phyloP scores from a whole-genome alignment of 148 eudicot genomes.

The Gaultheria prostrata region DNA sequence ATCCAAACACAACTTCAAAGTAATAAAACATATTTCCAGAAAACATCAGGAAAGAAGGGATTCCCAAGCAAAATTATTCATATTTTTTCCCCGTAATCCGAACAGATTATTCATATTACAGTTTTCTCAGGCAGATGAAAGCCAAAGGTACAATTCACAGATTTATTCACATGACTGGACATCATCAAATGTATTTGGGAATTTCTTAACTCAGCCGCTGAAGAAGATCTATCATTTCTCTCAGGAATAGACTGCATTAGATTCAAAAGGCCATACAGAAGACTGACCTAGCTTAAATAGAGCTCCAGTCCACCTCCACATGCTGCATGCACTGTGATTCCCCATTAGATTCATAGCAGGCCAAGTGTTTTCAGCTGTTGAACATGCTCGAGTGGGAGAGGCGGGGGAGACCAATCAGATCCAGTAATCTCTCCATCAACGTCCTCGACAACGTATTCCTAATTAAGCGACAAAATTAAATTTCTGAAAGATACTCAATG shows the following conservation, averaged over 20 bases:
- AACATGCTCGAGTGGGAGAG: constrained; percentile 82
- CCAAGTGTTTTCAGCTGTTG: constrained; percentile 84
- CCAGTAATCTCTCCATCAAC: constrained; percentile 68
- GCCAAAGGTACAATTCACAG: background rate
- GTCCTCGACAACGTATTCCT: constrained; percentile 96
- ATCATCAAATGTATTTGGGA: background rate
- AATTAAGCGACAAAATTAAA: constrained; percentile 12
- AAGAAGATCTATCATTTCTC: background rate
- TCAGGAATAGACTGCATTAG: background rate
- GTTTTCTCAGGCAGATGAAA: background rate
- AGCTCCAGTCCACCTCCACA: constrained; percentile 12
- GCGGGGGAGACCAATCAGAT: constrained; percentile 79
- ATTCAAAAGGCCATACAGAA: background rate
- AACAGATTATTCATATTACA: constrained; percentile 1
- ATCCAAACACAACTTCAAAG: background rate
- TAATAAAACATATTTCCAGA: background rate
- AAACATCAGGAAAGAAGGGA: background rate
- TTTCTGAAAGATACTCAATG: background rate
- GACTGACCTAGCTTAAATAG: background rate
- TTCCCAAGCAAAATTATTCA: background rate
- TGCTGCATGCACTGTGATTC: background rate
- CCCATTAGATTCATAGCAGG: constrained; percentile 38
- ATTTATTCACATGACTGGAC: background rate
- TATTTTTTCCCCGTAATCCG: background rate
- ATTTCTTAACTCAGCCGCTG: constrained; percentile 9